Evolutionary conservation across 2,329 filamentous ascomycete species (phyloP).

Genomic region (Aspergillus ochraceus): DNA sequence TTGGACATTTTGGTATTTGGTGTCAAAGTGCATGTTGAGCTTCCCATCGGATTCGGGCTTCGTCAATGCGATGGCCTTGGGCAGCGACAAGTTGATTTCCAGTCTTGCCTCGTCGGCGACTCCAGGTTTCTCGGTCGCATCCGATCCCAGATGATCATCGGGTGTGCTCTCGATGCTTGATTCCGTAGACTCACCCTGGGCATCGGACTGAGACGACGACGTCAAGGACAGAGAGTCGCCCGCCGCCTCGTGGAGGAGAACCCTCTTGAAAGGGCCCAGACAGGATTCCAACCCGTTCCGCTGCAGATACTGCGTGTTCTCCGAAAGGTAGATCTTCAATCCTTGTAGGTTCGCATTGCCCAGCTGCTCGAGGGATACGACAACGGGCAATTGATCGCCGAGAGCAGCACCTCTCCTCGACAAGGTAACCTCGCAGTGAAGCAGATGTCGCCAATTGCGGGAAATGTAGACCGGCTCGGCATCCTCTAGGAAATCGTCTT

Average conservation of each 20-base stretch:
- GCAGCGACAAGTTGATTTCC: conserved; percentile 10
- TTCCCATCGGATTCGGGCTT: conserved; percentile 5
- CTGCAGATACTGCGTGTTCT: conserved; percentile 15
- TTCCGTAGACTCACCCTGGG: not conserved
- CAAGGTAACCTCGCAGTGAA: conserved; percentile 11
- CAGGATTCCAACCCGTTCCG: conserved; percentile 11
- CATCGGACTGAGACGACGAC: not conserved
- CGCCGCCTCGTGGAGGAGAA: conserved; percentile 8
- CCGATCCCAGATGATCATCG: not conserved
- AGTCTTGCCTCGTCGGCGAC: conserved; percentile 6
- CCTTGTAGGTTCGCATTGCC: conserved; percentile 11
- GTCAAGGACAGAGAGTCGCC: conserved; percentile 1
- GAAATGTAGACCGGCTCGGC: conserved; percentile 11
- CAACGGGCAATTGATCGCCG: conserved; percentile 9
- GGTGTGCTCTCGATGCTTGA: conserved; percentile 3
- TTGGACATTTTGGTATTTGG: conserved; percentile 12
- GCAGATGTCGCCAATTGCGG: conserved; percentile 6
- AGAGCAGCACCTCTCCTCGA: conserved; percentile 13
- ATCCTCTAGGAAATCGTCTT: conserved; percentile 15
- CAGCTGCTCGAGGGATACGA: conserved; percentile 9
- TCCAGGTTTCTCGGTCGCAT: not conserved
- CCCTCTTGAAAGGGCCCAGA: conserved; percentile 12
- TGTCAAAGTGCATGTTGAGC: conserved; percentile 15
- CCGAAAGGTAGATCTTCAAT: conserved; percentile 12
- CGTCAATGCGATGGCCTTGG: conserved; percentile 7